A percentile compares a stretch with the other conserved stretches of the same genome.
phyloP scores from a whole-genome alignment of 2,329 filamentous ascomycete genomes.

The Trichoderma breve region DNA sequence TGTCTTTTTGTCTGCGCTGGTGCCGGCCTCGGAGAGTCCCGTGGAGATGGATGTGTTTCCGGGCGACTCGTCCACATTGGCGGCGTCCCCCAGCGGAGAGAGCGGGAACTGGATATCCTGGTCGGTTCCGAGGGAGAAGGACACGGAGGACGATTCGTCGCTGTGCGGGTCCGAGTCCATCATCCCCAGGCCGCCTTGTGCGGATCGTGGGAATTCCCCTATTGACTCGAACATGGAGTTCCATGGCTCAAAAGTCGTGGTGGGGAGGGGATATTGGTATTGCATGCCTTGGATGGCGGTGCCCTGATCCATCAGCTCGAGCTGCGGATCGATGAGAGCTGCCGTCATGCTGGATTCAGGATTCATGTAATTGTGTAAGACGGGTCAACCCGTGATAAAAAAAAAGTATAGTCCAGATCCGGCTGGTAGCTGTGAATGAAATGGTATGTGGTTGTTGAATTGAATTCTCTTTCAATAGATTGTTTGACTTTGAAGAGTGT shows the following conservation, averaged over 20 bases:
- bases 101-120: not conserved
- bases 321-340: not conserved
- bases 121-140: not conserved
- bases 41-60: not conserved
- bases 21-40: not conserved
- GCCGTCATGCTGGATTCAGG: not conserved
- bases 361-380: not conserved
- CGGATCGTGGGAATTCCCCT: not conserved
- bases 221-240: not conserved
- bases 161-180: not conserved
- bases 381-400: too few species aligned
- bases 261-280: not conserved
- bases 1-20: not conserved
- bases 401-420: not conserved
- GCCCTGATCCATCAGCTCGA: not conserved
- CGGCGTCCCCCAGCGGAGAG: not conserved
- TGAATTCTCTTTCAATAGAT: not conserved
- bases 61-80: not conserved
- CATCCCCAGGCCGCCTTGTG: not conserved
- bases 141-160: not conserved
- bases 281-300: not conserved
- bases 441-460: not conserved
- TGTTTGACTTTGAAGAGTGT: not conserved
- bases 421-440: not conserved
- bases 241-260: not conserved